phyloP scores from a whole-genome alignment of 805 yeast genomes.

The Candida yuanshanica region DNA sequence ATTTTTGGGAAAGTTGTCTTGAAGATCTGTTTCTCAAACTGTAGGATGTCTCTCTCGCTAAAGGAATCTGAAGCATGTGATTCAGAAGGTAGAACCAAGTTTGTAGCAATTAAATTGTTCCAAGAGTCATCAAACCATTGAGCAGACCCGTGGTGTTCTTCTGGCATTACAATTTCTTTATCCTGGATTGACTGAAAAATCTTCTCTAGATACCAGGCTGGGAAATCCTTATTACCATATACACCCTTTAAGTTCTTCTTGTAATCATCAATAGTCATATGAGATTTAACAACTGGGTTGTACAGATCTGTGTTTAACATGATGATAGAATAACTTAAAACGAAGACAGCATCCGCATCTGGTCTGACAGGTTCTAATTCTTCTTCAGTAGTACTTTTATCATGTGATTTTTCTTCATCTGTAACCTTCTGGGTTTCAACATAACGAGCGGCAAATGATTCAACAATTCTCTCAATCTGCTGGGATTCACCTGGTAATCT shows the following conservation, averaged over 20 bases:
- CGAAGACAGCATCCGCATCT: conserved; percentile 80
- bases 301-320: conserved; percentile 92
- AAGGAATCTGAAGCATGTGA: conserved; percentile 17
- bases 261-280: conserved; percentile 85
- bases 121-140: conserved; percentile 89
- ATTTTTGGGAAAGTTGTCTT: conserved; percentile 56
- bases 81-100: conserved; percentile 29
- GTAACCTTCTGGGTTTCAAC: conserved; percentile 35
- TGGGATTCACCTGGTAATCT: conserved; percentile 97
- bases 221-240: conserved; percentile 70
- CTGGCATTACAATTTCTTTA: conserved; percentile 94
- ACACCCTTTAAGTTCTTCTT: conserved; percentile 76
- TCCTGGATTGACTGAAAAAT: conserved; percentile 77
- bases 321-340: conserved; percentile 85
- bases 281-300: conserved; percentile 86
- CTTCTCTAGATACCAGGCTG: conserved; percentile 75
- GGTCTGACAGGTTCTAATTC: conserved; percentile 53
- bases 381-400: conserved; percentile 20
- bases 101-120: conserved; percentile 55
- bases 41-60: conserved; percentile 30
- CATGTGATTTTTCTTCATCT: conserved; percentile 12
- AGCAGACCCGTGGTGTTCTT: conserved; percentile 90
- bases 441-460: conserved; percentile 77
- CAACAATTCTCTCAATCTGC: conserved; percentile 90
- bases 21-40: conserved; percentile 71